Conservation (phyloP, 2,329 filamentous ascomycete species). For the Xylaria sp. region DNA sequence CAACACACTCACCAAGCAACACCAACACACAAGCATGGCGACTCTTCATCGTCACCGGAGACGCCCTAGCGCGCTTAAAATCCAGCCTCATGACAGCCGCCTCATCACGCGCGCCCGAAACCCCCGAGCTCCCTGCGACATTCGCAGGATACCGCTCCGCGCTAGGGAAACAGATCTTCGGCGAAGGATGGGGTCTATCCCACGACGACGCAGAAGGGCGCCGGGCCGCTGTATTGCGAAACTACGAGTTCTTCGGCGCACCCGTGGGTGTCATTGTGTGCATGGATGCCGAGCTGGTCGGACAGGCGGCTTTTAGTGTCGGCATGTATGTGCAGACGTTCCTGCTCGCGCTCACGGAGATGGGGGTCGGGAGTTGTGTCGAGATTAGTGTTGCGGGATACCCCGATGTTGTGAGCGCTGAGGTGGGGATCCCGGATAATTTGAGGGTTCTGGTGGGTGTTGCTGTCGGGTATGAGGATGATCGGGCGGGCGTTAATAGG, state of each 20-base stretch:
- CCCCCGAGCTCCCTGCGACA: constrained; percentile 18
- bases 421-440: constrained; percentile 31
- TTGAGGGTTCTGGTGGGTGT: constrained; percentile 35
- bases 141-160: constrained; percentile 28
- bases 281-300: constrained; percentile 33
- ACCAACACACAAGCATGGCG: constrained; percentile 41
- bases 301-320: constrained; percentile 32
- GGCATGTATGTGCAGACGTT: constrained; percentile 40
- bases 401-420: constrained; percentile 27
- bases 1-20: constrained; percentile 37
- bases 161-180: constrained; percentile 36
- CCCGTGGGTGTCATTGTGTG: constrained; percentile 37
- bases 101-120: not conserved
- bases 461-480: constrained; percentile 37
- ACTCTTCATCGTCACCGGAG: constrained; percentile 33
- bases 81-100: constrained; percentile 21
- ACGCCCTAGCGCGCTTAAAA: constrained; percentile 25
- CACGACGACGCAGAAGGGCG: constrained; percentile 32
- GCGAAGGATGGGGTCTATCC: constrained; percentile 35
- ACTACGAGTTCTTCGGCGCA: constrained; percentile 42
- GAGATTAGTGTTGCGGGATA: constrained; percentile 36
- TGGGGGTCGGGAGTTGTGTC: constrained; percentile 33
- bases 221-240: constrained; percentile 34
- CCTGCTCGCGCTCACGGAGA: constrained; percentile 33
- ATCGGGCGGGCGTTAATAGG: constrained; percentile 22